Evolutionary conservation across 306 rosid species (phyloP).

Genomic region (Vigna hirtella): DNA sequence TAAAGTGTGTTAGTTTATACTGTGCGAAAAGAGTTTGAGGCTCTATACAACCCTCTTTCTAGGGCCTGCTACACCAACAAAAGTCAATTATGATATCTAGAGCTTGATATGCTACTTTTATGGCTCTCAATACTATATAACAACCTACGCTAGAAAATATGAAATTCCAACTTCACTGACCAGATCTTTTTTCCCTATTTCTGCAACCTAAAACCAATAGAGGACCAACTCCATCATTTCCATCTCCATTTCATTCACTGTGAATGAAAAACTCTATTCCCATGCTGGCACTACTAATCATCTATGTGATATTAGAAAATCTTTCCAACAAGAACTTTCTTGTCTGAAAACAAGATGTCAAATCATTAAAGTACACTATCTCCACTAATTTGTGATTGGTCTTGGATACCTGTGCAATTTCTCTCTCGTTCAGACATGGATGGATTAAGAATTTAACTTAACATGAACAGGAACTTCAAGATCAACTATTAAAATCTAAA

Average conservation of each 20-base stretch:
- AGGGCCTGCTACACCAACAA: no score
- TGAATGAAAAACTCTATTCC: not conserved
- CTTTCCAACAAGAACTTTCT: not conserved
- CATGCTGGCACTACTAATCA: not conserved
- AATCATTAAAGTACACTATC: not conserved
- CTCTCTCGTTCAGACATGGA: not conserved
- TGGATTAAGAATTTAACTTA: not conserved
- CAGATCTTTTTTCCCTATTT: not conserved
- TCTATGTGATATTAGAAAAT: not conserved
- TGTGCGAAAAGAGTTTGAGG: no score
- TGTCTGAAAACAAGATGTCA: not conserved
- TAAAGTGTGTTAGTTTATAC: no score
- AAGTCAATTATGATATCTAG: not conserved
- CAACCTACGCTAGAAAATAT: not conserved
- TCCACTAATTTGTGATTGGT: not conserved
- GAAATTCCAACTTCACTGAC: not conserved
- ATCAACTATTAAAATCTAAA: not conserved
- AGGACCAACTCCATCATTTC: not conserved
- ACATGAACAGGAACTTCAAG: not conserved
- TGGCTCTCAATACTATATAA: not conserved
- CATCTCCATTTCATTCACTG: not conserved
- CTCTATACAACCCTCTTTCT: no score
- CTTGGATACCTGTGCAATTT: not conserved
- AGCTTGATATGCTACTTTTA: not conserved
- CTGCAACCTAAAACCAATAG: not conserved